Conservation (phyloP, 2,329 filamentous ascomycete species). For the Arthrinium phaeospermum region DNA sequence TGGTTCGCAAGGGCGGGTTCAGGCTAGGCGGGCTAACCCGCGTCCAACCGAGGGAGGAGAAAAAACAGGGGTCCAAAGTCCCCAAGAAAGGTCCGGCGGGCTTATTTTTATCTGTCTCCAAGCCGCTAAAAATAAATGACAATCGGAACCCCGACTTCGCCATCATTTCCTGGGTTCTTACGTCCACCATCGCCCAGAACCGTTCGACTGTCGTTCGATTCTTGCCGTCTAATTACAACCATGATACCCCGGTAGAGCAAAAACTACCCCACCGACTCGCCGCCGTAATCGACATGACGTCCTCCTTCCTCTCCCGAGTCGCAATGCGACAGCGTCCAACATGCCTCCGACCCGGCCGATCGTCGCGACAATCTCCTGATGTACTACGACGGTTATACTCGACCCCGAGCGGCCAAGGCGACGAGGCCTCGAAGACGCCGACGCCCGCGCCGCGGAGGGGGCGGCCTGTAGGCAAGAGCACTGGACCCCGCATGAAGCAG, state of each 20-base stretch:
- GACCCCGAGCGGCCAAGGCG: background rate
- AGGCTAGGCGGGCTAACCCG: background rate
- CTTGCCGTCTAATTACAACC: background rate
- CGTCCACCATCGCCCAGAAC: background rate
- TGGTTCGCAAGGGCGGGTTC: background rate
- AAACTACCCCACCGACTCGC: background rate
- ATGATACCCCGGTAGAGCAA: slow-evolving; percentile 12
- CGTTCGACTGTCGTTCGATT: slow-evolving; percentile 1
- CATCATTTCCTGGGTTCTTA: background rate
- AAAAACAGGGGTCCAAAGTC: background rate
- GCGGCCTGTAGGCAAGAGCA: no score
- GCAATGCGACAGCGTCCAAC: background rate
- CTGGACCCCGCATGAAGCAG: no score
- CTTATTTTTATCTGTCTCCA: background rate
- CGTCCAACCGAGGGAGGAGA: background rate
- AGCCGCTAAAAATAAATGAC: background rate
- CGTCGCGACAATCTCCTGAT: background rate
- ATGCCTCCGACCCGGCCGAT: background rate
- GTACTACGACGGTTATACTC: background rate
- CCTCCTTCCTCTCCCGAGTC: background rate
- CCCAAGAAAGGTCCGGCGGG: background rate
- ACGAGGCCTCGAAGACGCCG: no score
- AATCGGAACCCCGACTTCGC: background rate
- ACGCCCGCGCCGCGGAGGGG: no score
- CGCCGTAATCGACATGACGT: background rate